Conservation (phyloP, 306 rosid genomes). For the Cicer bijugum region DNA sequence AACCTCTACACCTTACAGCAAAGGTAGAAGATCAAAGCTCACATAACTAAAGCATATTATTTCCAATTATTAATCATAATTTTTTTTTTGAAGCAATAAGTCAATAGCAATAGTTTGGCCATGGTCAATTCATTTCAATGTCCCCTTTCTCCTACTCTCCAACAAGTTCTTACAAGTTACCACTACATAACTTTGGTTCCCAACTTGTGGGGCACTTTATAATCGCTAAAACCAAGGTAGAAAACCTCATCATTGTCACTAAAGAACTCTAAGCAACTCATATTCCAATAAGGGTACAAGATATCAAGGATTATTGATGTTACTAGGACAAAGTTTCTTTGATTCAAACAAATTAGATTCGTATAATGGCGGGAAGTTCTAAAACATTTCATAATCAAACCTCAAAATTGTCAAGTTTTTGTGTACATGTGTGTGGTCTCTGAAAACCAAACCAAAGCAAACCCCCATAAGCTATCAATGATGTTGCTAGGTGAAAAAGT, state of each 20-base stretch:
- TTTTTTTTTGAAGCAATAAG: not conserved
- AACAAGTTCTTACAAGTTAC: constrained; percentile 29
- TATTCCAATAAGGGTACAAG: constrained; percentile 42
- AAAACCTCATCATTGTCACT: constrained; percentile 47
- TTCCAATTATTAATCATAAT: not conserved
- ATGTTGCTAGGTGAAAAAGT: constrained; percentile 35
- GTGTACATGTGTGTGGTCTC: constrained; percentile 24
- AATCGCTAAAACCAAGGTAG: constrained; percentile 42
- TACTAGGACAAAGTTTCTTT: constrained; percentile 34
- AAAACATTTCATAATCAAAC: constrained; percentile 26
- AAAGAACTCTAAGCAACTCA: constrained; percentile 42
- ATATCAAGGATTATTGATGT: constrained; percentile 37
- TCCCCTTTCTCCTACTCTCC: no score
- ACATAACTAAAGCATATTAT: no score
- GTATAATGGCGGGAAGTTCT: constrained; percentile 16
- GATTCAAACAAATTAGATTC: constrained; percentile 36
- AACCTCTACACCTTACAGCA: no score
- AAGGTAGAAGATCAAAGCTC: not conserved
- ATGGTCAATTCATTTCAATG: constrained; percentile 17
- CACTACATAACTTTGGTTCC: constrained; percentile 36
- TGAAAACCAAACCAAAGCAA: constrained; percentile 39
- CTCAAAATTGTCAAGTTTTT: constrained; percentile 26
- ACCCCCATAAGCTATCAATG: constrained; percentile 35
- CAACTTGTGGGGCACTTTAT: constrained; percentile 41
- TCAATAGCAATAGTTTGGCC: not conserved